Evolutionary conservation across 1,139 yeast genomes (phyloP), one percentile per base, ranked within the genome.

Genomic region (Geotrichum carabidarum): DNA sequence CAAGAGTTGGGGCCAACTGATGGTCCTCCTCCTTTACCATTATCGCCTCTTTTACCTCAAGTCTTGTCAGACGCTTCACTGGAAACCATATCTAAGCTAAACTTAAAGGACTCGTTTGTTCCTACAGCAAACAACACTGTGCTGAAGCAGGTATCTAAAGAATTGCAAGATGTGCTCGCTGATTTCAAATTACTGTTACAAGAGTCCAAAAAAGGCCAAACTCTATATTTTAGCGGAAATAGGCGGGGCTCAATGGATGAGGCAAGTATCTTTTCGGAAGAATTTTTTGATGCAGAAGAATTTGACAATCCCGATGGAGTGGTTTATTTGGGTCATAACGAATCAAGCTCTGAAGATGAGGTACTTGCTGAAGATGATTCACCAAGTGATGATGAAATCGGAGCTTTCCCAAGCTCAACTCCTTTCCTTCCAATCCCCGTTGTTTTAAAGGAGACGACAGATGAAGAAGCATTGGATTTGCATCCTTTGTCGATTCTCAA

Each of bases 281-380:
- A 83, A 53, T 86, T 81, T 64, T 83, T 69, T 63, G 94, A 86
- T 68, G 95, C 94, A 1, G 74, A 74, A 47, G 91, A 85, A 49
- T 63, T 61, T 38, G 70, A 68, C n/a, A 61, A 64, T 46, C 61
- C 63, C 18, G 68, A 66, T 34, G 65, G 62, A 31, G 70, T 63
- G 17, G 65, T 62, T 8, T 63, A 51, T 22, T 73, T 62, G 37
- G 68, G 62, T 2, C 71, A 42, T 42, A 32, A 59, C 43, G 69
- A 63, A 37, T 45, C 41, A 70, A 54, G 34, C 62, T 55, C 42
- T 58, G 51, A 8, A 4, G 54, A 57, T 8, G 61, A 59, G 2
- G 62, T 60, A n/a, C 51, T 51, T 1, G 34, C 18, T 11, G 47
- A 44, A 15, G 47, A 35, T 22, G 49, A 45, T 31, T 14, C 42